phyloP scores from a whole-genome alignment of 2,329 filamentous ascomycete species.

The Aphanoascus verrucosus region DNA sequence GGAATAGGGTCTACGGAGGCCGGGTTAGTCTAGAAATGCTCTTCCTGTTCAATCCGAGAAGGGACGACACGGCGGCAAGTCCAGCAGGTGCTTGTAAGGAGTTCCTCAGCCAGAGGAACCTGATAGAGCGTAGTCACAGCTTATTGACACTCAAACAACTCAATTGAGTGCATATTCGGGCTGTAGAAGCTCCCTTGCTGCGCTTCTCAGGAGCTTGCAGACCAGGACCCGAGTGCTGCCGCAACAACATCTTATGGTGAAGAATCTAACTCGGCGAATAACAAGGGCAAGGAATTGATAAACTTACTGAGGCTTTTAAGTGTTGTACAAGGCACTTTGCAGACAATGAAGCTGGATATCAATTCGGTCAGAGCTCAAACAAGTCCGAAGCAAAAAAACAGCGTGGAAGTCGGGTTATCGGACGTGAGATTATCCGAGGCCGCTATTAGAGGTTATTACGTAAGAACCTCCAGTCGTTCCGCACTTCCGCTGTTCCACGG shows the following conservation, averaged over 20 bases:
- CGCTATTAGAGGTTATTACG: too few species aligned
- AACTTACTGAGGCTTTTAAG: not conserved
- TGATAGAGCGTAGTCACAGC: not conserved
- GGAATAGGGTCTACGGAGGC: constrained; percentile 1
- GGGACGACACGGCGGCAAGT: not conserved
- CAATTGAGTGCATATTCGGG: not conserved
- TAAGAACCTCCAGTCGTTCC: not conserved
- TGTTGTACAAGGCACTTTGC: not conserved
- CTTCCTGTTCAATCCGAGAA: not conserved
- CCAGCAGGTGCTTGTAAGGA: not conserved
- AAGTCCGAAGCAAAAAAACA: constrained; percentile 1
- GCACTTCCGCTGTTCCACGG: not conserved
- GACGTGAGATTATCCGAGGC: too few species aligned
- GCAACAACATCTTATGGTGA: not conserved
- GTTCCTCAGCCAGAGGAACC: not conserved
- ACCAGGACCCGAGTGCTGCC: not conserved
- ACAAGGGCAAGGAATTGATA: not conserved
- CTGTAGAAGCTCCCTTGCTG: not conserved
- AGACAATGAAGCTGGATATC: not conserved
- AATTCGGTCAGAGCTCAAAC: not conserved
- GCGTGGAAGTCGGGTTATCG: too few species aligned
- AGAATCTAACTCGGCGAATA: not conserved
- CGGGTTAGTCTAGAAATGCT: constrained; percentile 2
- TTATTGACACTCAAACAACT: not conserved
- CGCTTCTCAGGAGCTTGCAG: not conserved